Percentiles rank a stretch among this genome's conserved stretches.
These are phyloP conservation scores for Pyricularia sp. DNA, from an alignment of 2,329 filamentous ascomycete genomes.

Conservation along the genomic window DNA sequence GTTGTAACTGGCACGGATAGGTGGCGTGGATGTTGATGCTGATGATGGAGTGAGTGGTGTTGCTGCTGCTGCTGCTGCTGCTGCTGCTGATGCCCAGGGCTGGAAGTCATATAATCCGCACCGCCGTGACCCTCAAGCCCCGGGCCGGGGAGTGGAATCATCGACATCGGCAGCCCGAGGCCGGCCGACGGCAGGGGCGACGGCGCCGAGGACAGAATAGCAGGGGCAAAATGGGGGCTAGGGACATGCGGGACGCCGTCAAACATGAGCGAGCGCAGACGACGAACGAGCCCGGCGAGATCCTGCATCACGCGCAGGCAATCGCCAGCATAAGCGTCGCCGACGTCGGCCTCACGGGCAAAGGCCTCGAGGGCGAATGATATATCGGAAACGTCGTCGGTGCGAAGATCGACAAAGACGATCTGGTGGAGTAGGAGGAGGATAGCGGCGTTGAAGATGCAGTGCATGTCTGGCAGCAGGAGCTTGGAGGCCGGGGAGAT, in stretches of 20 bases:
- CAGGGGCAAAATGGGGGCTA: background rate
- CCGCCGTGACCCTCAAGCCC: background rate
- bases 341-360: conserved; percentile 26
- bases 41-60: background rate
- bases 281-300: conserved; percentile 4
- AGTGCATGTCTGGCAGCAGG: conserved; percentile 34
- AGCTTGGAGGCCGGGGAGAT: conserved; percentile 28
- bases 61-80: background rate
- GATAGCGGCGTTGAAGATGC: conserved; percentile 40
- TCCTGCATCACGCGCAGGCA: conserved; percentile 6
- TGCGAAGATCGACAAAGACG: conserved; percentile 22
- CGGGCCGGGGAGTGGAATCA: background rate
- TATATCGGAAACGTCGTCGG: conserved; percentile 22
- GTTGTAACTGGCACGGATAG: background rate
- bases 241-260: conserved; percentile 3
- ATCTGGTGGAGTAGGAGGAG: conserved; percentile 36
- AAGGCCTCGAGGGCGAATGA: conserved; percentile 32
- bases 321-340: conserved; percentile 25
- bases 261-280: conserved; percentile 6
- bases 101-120: background rate
- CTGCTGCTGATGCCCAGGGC: background rate
- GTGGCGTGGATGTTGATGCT: background rate
- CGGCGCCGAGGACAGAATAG: background rate
- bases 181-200: background rate
- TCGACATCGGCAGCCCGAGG: background rate